Evolutionary conservation across 768 basidiomycete genomes (phyloP).

Genomic region (Leccinum longicurvipes): DNA sequence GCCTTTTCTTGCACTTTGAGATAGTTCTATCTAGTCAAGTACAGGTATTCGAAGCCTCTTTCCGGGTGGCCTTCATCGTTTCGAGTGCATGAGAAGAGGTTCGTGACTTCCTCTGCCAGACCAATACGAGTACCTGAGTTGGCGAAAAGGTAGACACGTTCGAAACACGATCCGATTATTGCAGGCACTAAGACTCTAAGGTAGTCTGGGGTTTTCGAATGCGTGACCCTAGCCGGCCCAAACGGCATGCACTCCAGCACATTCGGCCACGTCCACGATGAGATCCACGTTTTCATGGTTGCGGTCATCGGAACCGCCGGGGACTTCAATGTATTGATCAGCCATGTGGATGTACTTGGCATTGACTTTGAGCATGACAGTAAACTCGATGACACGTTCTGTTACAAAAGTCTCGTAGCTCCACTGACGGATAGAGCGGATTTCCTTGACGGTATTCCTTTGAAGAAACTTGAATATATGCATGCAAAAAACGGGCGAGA

Average conservation of each 20-base stretch:
- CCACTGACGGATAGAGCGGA: constrained; percentile 98
- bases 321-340: constrained; percentile 97
- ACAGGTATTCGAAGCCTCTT: constrained; percentile 94
- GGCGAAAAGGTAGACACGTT: too few species aligned
- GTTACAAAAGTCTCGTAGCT: constrained; percentile 98
- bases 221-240: constrained; percentile 99
- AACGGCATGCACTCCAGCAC: constrained; percentile 95
- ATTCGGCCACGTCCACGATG: constrained; percentile 96
- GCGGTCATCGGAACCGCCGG: constrained; percentile 97
- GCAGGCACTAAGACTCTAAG: constrained; percentile 87
- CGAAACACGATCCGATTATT: constrained; percentile 96
- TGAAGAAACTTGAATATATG: constrained; percentile 19
- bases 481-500: constrained; percentile 1
- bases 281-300: constrained; percentile 99
- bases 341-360: constrained; percentile 99
- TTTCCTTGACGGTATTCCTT: constrained; percentile 98
- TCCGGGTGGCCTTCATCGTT: constrained; percentile 76
- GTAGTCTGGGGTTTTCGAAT: constrained; percentile 95
- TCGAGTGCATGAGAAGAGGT: constrained; percentile 91
- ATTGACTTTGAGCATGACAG: constrained; percentile 98
- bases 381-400: constrained; percentile 95
- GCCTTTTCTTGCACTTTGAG: constrained; percentile 88
- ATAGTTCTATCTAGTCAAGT: constrained; percentile 89
- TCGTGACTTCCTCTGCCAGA: too few species aligned
- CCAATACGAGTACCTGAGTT: too few species aligned